Percentiles rank a stretch among this genome's conserved stretches.
Conservation (phyloP, 73 alveolate genomes). For the Paramecium caudatum region DNA sequence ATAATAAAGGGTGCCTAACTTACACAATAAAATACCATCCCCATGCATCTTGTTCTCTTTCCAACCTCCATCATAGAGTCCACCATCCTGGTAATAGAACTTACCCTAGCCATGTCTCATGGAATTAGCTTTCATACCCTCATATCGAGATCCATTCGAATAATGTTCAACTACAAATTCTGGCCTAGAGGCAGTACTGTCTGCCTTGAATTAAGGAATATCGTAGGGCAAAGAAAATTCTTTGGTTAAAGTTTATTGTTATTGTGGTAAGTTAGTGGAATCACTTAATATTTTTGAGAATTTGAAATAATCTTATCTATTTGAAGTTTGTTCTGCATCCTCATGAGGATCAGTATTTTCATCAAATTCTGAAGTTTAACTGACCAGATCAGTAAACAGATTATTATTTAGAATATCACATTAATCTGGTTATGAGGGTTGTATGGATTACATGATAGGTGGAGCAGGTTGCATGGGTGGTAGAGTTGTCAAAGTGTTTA, state of each 20-base stretch:
- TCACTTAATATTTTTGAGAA: slow-evolving; percentile 39
- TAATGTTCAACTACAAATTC: slow-evolving; percentile 74
- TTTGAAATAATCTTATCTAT: slow-evolving; percentile 30
- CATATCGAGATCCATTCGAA: slow-evolving; percentile 72
- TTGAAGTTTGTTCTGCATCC: slow-evolving; percentile 14
- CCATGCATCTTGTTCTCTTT: slow-evolving; percentile 77
- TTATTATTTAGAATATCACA: background rate
- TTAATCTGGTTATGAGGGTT: too few relatives aligned
- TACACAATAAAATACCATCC: slow-evolving; percentile 24
- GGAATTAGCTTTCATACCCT: slow-evolving; percentile 72
- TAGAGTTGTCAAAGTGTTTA: too few relatives aligned
- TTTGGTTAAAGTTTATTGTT: background rate
- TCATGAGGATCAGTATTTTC: slow-evolving; percentile 21
- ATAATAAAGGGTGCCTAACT: slow-evolving; percentile 63
- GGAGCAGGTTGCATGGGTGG: too few relatives aligned
- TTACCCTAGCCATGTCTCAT: slow-evolving; percentile 77
- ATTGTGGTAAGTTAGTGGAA: slow-evolving; percentile 27
- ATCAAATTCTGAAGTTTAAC: background rate
- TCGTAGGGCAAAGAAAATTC: slow-evolving; percentile 56
- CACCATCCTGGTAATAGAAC: slow-evolving; percentile 76
- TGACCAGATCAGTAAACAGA: background rate
- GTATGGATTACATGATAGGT: too few relatives aligned
- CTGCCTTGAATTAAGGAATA: slow-evolving; percentile 50
- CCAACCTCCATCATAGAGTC: slow-evolving; percentile 79
- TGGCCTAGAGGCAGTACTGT: too few relatives aligned